These are phyloP conservation scores for Trichophyton verrucosum DNA, from an alignment of 2,329 filamentous ascomycete species.

Conservation along the genomic window DNA sequence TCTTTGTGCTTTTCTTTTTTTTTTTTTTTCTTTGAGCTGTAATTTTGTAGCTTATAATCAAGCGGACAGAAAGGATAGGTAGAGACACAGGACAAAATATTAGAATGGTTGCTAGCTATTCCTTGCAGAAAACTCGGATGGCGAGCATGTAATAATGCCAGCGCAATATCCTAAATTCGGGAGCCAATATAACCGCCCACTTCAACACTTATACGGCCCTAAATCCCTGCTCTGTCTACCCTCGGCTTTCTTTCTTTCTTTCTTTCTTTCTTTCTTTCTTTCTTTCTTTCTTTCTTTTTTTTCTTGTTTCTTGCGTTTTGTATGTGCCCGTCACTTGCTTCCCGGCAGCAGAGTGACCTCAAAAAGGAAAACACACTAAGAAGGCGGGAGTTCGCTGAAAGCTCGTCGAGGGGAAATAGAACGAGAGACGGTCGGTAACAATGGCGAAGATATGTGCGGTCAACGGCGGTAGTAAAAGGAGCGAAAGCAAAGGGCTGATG, in stretches of 20 bases:
- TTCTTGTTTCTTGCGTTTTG: not conserved
- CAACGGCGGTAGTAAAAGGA: not conserved
- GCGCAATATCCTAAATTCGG: constrained; percentile 21
- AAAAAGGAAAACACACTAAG: not conserved
- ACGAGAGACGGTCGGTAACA: not conserved
- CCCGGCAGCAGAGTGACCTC: not conserved
- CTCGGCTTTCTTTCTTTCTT: not conserved
- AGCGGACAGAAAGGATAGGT: constrained; percentile 9
- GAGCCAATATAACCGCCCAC: constrained; percentile 11
- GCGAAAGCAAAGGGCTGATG: not conserved
- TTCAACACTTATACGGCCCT: not conserved
- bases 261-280: too few species aligned
- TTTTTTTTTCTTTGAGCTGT: constrained; percentile 9
- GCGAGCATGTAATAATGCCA: constrained; percentile 20
- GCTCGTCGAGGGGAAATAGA: not conserved
- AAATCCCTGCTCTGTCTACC: not conserved
- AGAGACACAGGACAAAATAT: constrained; percentile 11
- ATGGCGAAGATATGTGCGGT: not conserved
- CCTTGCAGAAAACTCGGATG: constrained; percentile 27
- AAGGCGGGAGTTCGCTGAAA: not conserved
- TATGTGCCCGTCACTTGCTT: constrained; percentile 1
- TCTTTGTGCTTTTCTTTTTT: constrained; percentile 13
- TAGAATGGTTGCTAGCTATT: constrained; percentile 37
- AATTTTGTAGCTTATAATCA: not conserved
- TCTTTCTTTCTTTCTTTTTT: too few species aligned